phyloP scores from a whole-genome alignment of 208 protist species.

The Leishmania amazonensis region DNA sequence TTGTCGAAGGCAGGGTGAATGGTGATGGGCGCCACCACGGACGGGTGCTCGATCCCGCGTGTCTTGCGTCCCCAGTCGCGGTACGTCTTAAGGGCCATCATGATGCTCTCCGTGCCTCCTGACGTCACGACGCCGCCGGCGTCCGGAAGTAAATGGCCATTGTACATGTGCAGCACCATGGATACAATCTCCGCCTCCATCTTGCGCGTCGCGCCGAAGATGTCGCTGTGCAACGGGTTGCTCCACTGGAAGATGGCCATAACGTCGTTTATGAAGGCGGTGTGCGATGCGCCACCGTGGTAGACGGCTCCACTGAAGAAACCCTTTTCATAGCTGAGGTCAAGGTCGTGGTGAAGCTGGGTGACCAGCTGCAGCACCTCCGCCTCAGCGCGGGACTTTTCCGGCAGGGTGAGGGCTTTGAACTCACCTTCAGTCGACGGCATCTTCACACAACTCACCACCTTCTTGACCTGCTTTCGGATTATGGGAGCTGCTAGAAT shows the following conservation, averaged over 20 bases:
- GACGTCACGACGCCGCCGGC: slow-evolving; percentile 96
- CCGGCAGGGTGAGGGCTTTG: slow-evolving; percentile 62
- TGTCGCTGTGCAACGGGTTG: slow-evolving; percentile 97
- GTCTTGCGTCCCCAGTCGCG: slow-evolving; percentile 87
- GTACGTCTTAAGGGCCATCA: slow-evolving; percentile 98
- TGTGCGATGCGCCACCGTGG: slow-evolving; percentile 84
- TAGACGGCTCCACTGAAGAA: slow-evolving; percentile 94
- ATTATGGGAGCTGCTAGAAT: slow-evolving; percentile 62
- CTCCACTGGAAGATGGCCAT: slow-evolving; percentile 92
- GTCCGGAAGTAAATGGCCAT: slow-evolving; percentile 85
- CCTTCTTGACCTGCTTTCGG: slow-evolving; percentile 45
- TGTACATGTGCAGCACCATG: slow-evolving; percentile 96
- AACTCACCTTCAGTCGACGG: slow-evolving; percentile 69
- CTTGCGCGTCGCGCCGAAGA: slow-evolving; percentile 97
- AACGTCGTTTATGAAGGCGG: slow-evolving; percentile 88
- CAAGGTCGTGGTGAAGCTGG: slow-evolving; percentile 62
- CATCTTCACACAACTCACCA: slow-evolving; percentile 54
- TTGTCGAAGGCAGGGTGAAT: slow-evolving; percentile 98
- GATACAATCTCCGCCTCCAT: slow-evolving; percentile 98
- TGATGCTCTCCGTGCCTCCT: slow-evolving; percentile 97
- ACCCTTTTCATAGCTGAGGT: slow-evolving; percentile 69
- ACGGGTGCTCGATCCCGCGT: slow-evolving; percentile 87
- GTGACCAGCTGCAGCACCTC: slow-evolving; percentile 68
- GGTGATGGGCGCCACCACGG: slow-evolving; percentile 93
- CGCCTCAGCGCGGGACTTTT: slow-evolving; percentile 46